Percentiles rank a stretch among this genome's conserved stretches.
Conservation (phyloP, 805 yeast genomes). For the Suhomyces sp. region DNA sequence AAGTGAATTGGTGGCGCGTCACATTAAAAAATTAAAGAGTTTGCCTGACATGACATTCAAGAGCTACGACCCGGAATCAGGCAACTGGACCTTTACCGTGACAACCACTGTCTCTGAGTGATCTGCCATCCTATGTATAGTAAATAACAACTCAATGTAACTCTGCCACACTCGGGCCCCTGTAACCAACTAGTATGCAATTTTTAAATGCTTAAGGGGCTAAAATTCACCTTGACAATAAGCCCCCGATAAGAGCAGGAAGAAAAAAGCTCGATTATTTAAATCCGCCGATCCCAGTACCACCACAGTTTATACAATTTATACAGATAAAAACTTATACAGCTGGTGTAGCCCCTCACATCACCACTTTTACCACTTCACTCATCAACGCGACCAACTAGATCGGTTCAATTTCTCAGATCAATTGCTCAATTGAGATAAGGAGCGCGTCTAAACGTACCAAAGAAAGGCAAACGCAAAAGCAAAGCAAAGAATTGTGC, state of each 20-base stretch:
- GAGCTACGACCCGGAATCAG: constrained; percentile 72
- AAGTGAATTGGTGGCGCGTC: constrained; percentile 67
- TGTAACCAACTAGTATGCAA: neutral
- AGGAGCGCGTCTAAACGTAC: neutral
- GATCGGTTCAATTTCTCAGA: too few species aligned
- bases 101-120: constrained; percentile 23
- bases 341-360: neutral
- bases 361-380: neutral
- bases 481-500: neutral
- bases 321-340: neutral
- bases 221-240: neutral
- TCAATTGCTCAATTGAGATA: neutral
- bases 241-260: neutral
- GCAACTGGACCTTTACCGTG: constrained; percentile 64
- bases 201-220: neutral
- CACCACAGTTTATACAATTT: neutral
- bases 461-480: neutral
- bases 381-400: neutral
- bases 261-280: neutral
- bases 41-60: constrained; percentile 61
- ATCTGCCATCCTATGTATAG: neutral
- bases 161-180: neutral
- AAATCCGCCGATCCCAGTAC: neutral
- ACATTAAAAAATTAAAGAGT: constrained; percentile 61
- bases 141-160: neutral